phyloP scores from a whole-genome alignment of 2,329 filamentous ascomycete genomes.

The Akanthomyces muscarius region DNA sequence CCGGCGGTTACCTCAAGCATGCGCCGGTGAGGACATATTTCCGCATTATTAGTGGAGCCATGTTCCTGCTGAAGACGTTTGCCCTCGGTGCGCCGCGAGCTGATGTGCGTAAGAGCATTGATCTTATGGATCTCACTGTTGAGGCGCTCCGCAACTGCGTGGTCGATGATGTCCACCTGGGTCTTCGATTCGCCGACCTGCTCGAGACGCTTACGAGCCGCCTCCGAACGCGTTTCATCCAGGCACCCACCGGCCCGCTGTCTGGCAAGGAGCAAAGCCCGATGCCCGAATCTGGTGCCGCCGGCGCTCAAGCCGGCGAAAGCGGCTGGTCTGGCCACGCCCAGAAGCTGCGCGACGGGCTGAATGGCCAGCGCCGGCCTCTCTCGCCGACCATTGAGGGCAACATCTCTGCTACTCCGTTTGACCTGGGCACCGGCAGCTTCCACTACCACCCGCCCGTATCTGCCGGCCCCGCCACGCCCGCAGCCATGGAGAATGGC shows the following conservation, averaged over 20 bases:
- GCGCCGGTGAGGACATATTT: slow-evolving; percentile 82
- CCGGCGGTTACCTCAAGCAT: slow-evolving; percentile 73
- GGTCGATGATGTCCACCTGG: slow-evolving; percentile 80
- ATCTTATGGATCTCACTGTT: slow-evolving; percentile 70
- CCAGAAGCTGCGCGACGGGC: slow-evolving; percentile 38
- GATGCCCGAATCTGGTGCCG: slow-evolving; percentile 29
- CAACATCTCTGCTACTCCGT: slow-evolving; percentile 60
- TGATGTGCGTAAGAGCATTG: slow-evolving; percentile 71
- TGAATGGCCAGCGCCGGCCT: slow-evolving; percentile 36
- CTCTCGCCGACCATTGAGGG: slow-evolving; percentile 32
- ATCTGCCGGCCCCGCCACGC: slow-evolving; percentile 49
- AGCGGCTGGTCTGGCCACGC: slow-evolving; percentile 33
- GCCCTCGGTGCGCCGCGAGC: slow-evolving; percentile 74
- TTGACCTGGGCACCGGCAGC: slow-evolving; percentile 51
- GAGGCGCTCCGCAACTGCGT: slow-evolving; percentile 71
- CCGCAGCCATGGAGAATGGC: slow-evolving; percentile 37
- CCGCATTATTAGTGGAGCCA: slow-evolving; percentile 78
- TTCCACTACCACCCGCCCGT: slow-evolving; percentile 52
- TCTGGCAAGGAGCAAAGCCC: slow-evolving; percentile 41
- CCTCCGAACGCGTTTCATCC: slow-evolving; percentile 70
- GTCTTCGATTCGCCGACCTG: slow-evolving; percentile 78
- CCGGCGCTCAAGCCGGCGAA: slow-evolving; percentile 21
- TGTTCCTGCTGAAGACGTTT: slow-evolving; percentile 82
- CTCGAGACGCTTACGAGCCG: slow-evolving; percentile 74
- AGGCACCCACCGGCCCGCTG: slow-evolving; percentile 48